Base-by-base conservation (phyloP, 352 stramenopile genomes). In the Pythium chondricola region DNA sequence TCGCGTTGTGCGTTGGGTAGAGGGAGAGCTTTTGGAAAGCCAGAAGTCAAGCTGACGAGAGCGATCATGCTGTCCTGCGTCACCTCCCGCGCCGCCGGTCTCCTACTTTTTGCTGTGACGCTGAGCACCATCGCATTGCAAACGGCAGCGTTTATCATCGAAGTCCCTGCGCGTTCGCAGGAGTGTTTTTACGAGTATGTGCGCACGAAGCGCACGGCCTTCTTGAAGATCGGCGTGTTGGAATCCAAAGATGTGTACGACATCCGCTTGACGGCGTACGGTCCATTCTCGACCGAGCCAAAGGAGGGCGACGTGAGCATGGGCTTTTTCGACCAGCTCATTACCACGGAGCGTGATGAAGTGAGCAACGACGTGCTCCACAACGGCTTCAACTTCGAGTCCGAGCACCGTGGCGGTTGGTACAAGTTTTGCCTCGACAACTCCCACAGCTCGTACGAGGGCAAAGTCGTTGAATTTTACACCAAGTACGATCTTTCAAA, bases 371-470 rank as follows among this genome's bases (percentile, higher is more conserved):
- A 90, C 59, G 61, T 90, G 39, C 73, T 90, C 59, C 77, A 87
- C 52, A 93, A 84, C 52, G 81, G 78, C 36, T 93, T 93, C 57
- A 93, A 93, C 59, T 93, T 90, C 49, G 71, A 90, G 38, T 85
- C 78, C 50, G 81, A 93, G 63, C 75, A 90, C 56, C 77, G 78
- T 43, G 78, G 78, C 36, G 81, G 81, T 20, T 93, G 76, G 71
- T 93, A 93, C 66, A 86, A 86, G 63, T 93, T 90, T 37, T 93
- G 81, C 42, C 54, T 93, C 16, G 70, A 84, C 56, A 93, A 93
- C 60, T 61, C 59, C 52, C 81, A 93, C 59, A 82, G 74, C 59
- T 58, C 61, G 27, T 81, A 71, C 47, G 49, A 69, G 18, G 59
- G 58, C 21, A 93, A 90, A 66, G 56, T 69, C 30, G 70, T 93